Conservation (phyloP, 176 grass and related monocot species). For the Thalia dealbata region DNA sequence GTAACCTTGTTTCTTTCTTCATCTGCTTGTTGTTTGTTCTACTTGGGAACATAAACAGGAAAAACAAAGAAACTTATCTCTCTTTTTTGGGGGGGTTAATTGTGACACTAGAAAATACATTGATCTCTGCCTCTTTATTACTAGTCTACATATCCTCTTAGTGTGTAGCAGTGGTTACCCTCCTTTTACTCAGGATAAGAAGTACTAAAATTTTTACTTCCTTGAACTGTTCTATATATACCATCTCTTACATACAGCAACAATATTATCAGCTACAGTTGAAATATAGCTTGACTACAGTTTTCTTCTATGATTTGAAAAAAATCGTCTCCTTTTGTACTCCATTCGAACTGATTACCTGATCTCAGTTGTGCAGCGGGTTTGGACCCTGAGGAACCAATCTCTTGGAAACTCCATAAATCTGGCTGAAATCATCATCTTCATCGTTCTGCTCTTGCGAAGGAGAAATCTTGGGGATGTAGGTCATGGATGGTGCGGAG, state of each 20-base stretch:
- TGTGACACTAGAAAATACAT: background rate
- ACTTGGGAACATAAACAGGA: background rate
- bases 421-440: conserved; percentile 7
- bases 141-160: background rate
- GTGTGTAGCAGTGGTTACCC: background rate
- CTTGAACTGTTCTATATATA: background rate
- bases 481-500: conserved; percentile 17
- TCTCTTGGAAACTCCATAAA: conserved; percentile 53
- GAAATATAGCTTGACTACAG: background rate
- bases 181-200: background rate
- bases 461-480: conserved; percentile 14
- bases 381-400: conserved; percentile 80
- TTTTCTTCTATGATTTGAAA: background rate
- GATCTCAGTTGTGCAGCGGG: conserved; percentile 77
- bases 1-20: background rate
- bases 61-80: background rate
- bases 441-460: conserved; percentile 4
- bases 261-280: background rate
- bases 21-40: background rate
- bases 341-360: conserved; percentile 1
- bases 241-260: background rate
- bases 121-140: background rate
- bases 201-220: background rate
- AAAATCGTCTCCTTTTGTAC: background rate
- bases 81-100: background rate